Conservation (phyloP, 176 grass and related monocot species). For the Carex pumila region DNA sequence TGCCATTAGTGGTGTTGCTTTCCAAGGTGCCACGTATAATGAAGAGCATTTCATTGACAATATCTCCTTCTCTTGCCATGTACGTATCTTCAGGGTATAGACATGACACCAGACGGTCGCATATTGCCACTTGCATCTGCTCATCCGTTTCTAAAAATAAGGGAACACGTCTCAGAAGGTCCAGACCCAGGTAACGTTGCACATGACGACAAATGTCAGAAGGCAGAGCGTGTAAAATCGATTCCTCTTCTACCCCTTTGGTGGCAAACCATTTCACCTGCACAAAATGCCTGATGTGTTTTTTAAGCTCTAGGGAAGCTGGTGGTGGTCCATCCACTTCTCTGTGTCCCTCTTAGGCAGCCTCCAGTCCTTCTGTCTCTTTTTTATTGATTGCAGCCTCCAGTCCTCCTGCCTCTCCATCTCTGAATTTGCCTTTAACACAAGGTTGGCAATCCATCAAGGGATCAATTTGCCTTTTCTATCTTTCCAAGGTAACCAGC, state of each 20-base stretch:
- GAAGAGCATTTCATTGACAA: constrained; percentile 89
- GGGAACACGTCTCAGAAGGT: constrained; percentile 85
- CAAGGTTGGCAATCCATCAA: too few relatives aligned
- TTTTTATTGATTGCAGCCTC: constrained; percentile 72
- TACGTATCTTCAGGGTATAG: constrained; percentile 74
- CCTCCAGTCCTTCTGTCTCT: constrained; percentile 78
- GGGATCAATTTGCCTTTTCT: too few relatives aligned
- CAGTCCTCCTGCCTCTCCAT: too few relatives aligned
- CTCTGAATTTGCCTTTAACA: too few relatives aligned
- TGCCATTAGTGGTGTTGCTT: constrained; percentile 83
- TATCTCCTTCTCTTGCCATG: constrained; percentile 82
- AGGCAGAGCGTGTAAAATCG: constrained; percentile 72
- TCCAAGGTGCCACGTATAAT: constrained; percentile 83
- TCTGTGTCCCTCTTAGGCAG: constrained; percentile 70
- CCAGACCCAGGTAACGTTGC: constrained; percentile 85
- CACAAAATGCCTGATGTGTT: constrained; percentile 75
- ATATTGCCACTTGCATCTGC: constrained; percentile 82
- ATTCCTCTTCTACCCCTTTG: constrained; percentile 81
- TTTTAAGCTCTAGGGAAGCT: constrained; percentile 57
- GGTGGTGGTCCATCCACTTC: constrained; percentile 91
- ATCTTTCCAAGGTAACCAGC: too few relatives aligned
- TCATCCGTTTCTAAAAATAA: constrained; percentile 91
- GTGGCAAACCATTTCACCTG: constrained; percentile 95
- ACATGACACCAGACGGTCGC: constrained; percentile 67
- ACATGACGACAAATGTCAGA: constrained; percentile 83